Evolutionary conservation across 345 rosid species (phyloP), one percentile per base, ranked within the genome.

Genomic region (Ailanthus altissimus): DNA sequence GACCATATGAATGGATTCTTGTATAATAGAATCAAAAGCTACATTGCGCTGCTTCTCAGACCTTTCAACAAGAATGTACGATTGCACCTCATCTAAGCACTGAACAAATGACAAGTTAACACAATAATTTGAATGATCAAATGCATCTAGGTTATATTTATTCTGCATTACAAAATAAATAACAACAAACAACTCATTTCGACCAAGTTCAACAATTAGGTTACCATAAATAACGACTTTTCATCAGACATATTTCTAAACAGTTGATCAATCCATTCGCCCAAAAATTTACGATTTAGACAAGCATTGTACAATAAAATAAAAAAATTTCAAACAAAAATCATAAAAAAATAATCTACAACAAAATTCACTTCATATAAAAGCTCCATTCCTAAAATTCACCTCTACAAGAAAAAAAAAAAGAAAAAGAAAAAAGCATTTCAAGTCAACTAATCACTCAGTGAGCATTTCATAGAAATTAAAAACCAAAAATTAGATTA

Each of bases 21-120:
- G 89, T 75, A 85, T 83, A 38, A 53, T 38, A 8, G 89, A 84
- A 81, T 87, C 88, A 69, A 78, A 67, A 28, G 88, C 83, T 56
- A 73, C 75, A 63, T 64, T 73, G 16, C 70, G 83, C 45, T 68
- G 78, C 78, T 88, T 88, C 23, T 65, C 51, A 67, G 78, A 89
- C 84, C 99, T 87, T 81, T 92, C 94, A 65, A 90, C 89, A 11
- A 95, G 88, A 79, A 93, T 92, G 81, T 93, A 95, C 0, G 94
- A 84, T 67, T 95, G 94, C 84, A 95, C 90, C 85, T 92, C 97
- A 86, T 93, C 99, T 76, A 95, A 90, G 79, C 79, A 83, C 98
- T 95, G 85, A 72, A 80, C 40, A 73, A 70, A 61, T 47, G 79
- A 79, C 21, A 49, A 70, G 82, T 63, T 25, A 58, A 53, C 38